Base-by-base conservation (phyloP, 176 grass and related monocot species). In the Lolium multiflorum region DNA sequence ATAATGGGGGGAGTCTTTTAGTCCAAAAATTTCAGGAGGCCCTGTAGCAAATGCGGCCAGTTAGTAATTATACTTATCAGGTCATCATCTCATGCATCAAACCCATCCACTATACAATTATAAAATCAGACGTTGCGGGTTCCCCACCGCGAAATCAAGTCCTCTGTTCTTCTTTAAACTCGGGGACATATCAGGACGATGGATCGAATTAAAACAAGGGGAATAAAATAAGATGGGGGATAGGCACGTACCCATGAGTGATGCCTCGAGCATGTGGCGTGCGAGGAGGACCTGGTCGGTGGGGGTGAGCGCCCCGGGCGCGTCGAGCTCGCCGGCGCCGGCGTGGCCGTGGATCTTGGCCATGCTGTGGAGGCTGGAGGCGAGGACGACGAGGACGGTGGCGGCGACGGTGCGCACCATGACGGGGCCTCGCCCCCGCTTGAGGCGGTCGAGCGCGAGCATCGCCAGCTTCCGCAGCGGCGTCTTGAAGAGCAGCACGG, bases 271-370 rank as follows among this genome's bases (percentile, higher is more conserved):
- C 73, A 98, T 91, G 87, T 95, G 93, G 6, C 93, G 93, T 25
- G 87, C 87, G 64, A 91, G 71, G 71, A 98, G 93, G 83, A 98
- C 89, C 91, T 98, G 93, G 55, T 98, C 95, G 64, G 95, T 98
- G 58, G 95, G 93, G 43, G 85, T 90, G 73, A 90, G 89, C 9
- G 58, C 80, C 17, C 31, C 39, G 13, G 88, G 38, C 1, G 77
- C 78, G 78, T 89, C 88, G 71, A 89, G 38, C 25, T 89, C 88
- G 13, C 86, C 89, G 24, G 81, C 91, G 17, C 63, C 58, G 71
- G 91, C 83, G 84, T 68, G 86, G 80, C 84, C 48, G 8, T 76
- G 87, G 93, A 98, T 95, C 89, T 95, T 93, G 65, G 71, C 3
- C 77, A 98, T 95, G 91, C 93, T 90, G 83, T 98, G 92, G 83